Base-by-base conservation (phyloP, 495 filamentous ascomycete species). In the Aspergillus conjunctus region DNA sequence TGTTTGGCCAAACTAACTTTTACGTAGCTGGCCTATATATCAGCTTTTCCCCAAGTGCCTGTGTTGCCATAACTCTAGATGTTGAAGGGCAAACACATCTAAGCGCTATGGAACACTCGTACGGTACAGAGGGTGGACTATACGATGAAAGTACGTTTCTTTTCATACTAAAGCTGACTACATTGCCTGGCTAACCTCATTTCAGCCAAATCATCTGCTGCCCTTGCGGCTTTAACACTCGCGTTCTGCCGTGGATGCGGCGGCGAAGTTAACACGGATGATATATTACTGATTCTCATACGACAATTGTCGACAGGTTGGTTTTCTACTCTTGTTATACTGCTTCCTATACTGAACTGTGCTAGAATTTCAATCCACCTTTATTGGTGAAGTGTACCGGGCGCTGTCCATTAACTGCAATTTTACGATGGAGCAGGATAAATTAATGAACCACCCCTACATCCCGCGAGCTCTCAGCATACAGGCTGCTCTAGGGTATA, bases 31-130 rank as follows among this genome's bases (percentile, higher is more conserved):
- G 83, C 61, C 74, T 90, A 18, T 79, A 90, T 54, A 82, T 86
- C 37, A 84, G 87, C 15, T 83, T 92, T 55, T 94, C 90, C 8
- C 89, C 91, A 0, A 92, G 88, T 54, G 82, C 84, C 41, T 91
- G 87, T 64, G 84, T 87, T 34, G 78, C 87, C 22, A 84, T 85
- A 0, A 78, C 80, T 51, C 76, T 92, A 30, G 83, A 87, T 57
- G 80, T 86, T 55, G 87, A 91, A 51, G 85, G 85, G 5, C 80
- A 83, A 32, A 70, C 88, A 18, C 84, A 85, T 63, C 80, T 92
- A 73, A 83, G 83, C 54, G 73, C 73, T 12, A 81, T 93, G 73
- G 81, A 86, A 31, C 77, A 82, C 54, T 73, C 74, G 1, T 80
- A 78, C 43, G 76, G 77, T 21, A 67, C 70, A 11, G 69, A 70